These are phyloP conservation scores for Tetraselmis striata DNA, from an alignment of 139 green algal genomes.

Conservation along the genomic window DNA sequence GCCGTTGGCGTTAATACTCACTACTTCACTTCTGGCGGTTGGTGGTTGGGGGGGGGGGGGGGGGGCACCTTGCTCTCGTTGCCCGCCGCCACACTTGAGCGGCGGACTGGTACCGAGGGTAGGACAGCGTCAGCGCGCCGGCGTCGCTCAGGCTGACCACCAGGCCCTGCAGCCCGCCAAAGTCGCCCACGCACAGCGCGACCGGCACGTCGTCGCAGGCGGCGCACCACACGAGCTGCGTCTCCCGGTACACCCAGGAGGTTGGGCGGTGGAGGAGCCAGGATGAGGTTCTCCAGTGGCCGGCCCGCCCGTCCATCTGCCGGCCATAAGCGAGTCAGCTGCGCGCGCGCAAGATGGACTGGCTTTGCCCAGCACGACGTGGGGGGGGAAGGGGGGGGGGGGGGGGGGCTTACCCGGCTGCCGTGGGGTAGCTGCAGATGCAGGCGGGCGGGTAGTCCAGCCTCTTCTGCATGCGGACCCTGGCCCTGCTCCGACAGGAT, in stretches of 20 bases:
- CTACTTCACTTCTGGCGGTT: too few species aligned
- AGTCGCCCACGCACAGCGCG: conserved; percentile 29
- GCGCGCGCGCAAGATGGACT: too few species aligned
- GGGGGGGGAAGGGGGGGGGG: neutral
- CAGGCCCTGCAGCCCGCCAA: conserved; percentile 33
- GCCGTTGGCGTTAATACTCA: too few species aligned
- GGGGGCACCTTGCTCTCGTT: neutral
- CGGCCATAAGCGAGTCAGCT: neutral
- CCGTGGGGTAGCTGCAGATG: conserved; percentile 30
- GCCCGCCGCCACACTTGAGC: conserved; percentile 18
- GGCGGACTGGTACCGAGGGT: conserved; percentile 57
- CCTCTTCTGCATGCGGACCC: conserved; percentile 39
- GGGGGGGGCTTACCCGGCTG: neutral
- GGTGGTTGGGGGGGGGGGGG: too few species aligned
- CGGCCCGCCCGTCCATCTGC: neutral
- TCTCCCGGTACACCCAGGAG: conserved; percentile 49
- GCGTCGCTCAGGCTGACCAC: conserved; percentile 40
- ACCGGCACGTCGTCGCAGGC: conserved; percentile 37
- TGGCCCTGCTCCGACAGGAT: conserved; percentile 20
- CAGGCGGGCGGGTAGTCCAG: conserved; percentile 57
- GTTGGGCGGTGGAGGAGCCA: conserved; percentile 44
- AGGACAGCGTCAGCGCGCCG: conserved; percentile 31
- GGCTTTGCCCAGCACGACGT: too few species aligned
- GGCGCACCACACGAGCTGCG: conserved; percentile 44
- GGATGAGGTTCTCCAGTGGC: conserved; percentile 43